Evolutionary conservation across 805 yeast species (phyloP).

Genomic region (Saccharomycopsis fodiens): DNA sequence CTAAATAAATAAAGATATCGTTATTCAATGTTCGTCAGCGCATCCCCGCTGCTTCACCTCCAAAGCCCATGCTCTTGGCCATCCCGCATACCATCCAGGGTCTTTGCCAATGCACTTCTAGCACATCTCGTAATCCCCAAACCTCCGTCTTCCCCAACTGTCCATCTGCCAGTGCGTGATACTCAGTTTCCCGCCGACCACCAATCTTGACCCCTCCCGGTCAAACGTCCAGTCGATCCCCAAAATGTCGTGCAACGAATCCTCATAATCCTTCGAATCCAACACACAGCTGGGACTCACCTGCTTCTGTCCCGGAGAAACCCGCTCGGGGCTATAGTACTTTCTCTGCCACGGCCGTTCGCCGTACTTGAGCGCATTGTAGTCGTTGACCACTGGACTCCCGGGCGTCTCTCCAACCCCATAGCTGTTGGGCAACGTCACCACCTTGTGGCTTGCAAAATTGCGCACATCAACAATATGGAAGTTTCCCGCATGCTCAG

Average conservation of each 20-base stretch:
- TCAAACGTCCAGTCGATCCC: conserved; percentile 56
- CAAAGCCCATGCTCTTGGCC: too few relatives aligned
- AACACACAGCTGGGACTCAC: background rate
- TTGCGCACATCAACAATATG: conserved; percentile 79
- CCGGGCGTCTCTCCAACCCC: background rate
- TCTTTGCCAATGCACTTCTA: too few relatives aligned
- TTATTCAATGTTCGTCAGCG: too few relatives aligned
- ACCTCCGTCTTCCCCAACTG: conserved; percentile 53
- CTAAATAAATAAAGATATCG: too few relatives aligned
- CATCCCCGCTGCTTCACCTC: too few relatives aligned
- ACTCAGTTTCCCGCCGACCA: conserved; percentile 56
- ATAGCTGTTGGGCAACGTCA: conserved; percentile 46
- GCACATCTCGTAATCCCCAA: conserved; percentile 22
- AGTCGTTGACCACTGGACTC: conserved; percentile 7
- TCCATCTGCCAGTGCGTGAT: conserved; percentile 64
- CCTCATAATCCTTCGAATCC: background rate
- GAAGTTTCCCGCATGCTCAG: conserved; percentile 82
- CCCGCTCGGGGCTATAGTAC: background rate
- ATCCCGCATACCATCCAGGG: too few relatives aligned
- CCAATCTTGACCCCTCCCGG: conserved; percentile 41
- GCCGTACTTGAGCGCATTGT: conserved; percentile 3
- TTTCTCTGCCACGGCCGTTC: background rate
- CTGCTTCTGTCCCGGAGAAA: background rate
- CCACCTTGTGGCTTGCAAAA: conserved; percentile 66
- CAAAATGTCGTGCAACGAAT: conserved; percentile 42